phyloP scores from a whole-genome alignment of 306 rosid genomes.

The Gastrolobium bilobum region DNA sequence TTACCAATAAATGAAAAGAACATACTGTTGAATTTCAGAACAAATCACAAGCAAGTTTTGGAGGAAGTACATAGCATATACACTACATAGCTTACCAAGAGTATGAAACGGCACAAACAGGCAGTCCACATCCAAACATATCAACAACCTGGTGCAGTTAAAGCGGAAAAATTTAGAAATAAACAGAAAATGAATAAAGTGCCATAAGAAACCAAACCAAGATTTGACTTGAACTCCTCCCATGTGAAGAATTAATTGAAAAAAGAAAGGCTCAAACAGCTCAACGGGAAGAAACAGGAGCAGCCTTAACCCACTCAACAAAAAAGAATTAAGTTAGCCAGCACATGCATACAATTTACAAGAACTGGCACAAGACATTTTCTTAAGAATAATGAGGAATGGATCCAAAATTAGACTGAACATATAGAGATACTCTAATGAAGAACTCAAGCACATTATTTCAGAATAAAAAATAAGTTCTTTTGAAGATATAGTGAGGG shows the following conservation, averaged over 20 bases:
- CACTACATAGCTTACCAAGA: constrained; percentile 69
- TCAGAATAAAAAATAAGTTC: background rate
- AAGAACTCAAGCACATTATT: constrained; percentile 10
- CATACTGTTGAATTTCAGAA: constrained; percentile 17
- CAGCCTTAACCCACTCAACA: constrained; percentile 26
- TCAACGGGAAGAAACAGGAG: constrained; percentile 11
- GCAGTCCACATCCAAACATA: constrained; percentile 99
- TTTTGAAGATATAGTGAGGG: background rate
- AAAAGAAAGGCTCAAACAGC: background rate
- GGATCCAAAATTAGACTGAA: constrained; percentile 8
- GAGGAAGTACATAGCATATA: constrained; percentile 18
- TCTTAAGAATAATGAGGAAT: background rate
- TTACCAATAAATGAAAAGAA: constrained; percentile 39
- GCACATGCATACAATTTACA: background rate
- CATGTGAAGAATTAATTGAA: constrained; percentile 18
- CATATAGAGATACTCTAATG: background rate
- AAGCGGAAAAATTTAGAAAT: constrained; percentile 32
- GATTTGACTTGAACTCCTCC: constrained; percentile 8
- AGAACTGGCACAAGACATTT: constrained; percentile 13
- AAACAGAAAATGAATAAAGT: constrained; percentile 19
- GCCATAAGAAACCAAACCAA: constrained; percentile 25
- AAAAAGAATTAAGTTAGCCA: constrained; percentile 11
- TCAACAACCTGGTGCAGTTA: constrained; percentile 78
- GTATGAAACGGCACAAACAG: constrained; percentile 97
- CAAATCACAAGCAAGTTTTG: constrained; percentile 15